Base-by-base conservation (phyloP, 176 grass and related monocot genomes). In the Pontederia paniculata region DNA sequence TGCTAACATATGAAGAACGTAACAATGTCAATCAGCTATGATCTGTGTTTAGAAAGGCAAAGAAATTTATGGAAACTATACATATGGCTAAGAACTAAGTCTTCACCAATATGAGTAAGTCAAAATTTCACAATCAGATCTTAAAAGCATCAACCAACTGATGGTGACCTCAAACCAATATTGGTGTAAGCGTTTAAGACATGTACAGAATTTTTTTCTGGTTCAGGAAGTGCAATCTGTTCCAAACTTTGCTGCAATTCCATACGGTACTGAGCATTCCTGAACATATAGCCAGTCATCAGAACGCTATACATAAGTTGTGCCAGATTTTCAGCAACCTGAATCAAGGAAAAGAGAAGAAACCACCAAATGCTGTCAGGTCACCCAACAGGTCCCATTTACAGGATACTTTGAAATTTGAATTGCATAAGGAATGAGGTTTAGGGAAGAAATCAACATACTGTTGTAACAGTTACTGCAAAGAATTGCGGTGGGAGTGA, bases 221-320 rank as follows among this genome's bases (percentile, higher is more conserved):
- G 74, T 62, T 89, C 85, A 65, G 90, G 85, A 67, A 96, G 82
- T 47, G 85, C 85, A 67, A 96, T 83, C 64, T 89, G 85, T 60
- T 89, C 85, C 22, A 96, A 57, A 70, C 85, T 96, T 66, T 86
- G 79, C 37, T 89, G 85, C 73, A 96, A 63, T 59, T 96, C 90
- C 31, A 89, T 53, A 41, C 85, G 82, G 21, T 89, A 81, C 48
- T 96, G 85, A 52, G 82, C 91, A 58, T 96, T 96, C 73, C 85
- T 89, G 54, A 96, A 96, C 86, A 96, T 96, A 71, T 96, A 96
- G 25, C 91, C 91, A 63, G 91, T 96, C 91, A 96, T 89, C 77
- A 89, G 37, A 72, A 96, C 71, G 68, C 85, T 96, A 68, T 86
- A 96, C 85, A 96, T 87, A 49, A 96, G 82, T 55, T 89, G 90